These are phyloP conservation scores for Quercus bicolor DNA, from an alignment of 306 rosid species.

Conservation along the genomic window DNA sequence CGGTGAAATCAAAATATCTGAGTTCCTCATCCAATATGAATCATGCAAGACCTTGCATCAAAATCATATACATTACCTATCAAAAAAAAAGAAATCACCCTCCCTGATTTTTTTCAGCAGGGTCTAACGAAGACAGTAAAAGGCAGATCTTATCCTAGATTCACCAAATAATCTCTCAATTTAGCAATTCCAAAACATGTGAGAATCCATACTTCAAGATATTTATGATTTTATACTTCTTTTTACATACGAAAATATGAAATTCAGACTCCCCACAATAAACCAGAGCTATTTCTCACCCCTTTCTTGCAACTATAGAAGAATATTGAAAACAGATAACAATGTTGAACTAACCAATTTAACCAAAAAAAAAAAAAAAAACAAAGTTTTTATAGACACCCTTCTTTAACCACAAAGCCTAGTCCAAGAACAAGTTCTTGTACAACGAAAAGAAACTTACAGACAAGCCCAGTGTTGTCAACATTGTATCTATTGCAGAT, in stretches of 20 bases:
- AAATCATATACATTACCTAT: too few relatives aligned
- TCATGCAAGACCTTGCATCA: background rate
- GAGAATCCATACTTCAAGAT: background rate
- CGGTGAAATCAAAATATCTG: background rate
- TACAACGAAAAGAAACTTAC: constrained; percentile 43
- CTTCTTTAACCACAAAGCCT: background rate
- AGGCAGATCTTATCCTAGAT: background rate
- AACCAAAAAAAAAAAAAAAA: background rate
- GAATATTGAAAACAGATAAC: background rate
- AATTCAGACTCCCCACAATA: background rate
- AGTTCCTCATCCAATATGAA: background rate
- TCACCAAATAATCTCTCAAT: background rate
- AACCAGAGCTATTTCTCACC: background rate
- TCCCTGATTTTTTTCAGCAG: background rate
- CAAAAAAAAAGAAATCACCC: too few relatives aligned
- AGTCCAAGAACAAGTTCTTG: background rate
- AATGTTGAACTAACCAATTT: background rate
- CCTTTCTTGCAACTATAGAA: background rate
- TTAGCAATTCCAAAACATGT: background rate
- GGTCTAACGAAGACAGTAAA: background rate
- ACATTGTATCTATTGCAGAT: constrained; percentile 70
- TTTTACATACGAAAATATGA: too few relatives aligned
- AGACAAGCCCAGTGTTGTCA: constrained; percentile 92
- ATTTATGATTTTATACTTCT: too few relatives aligned
- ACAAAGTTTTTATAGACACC: background rate